Evolutionary conservation across 2,329 filamentous ascomycete species (phyloP).

Genomic region (Ilyonectria mors-panacis): DNA sequence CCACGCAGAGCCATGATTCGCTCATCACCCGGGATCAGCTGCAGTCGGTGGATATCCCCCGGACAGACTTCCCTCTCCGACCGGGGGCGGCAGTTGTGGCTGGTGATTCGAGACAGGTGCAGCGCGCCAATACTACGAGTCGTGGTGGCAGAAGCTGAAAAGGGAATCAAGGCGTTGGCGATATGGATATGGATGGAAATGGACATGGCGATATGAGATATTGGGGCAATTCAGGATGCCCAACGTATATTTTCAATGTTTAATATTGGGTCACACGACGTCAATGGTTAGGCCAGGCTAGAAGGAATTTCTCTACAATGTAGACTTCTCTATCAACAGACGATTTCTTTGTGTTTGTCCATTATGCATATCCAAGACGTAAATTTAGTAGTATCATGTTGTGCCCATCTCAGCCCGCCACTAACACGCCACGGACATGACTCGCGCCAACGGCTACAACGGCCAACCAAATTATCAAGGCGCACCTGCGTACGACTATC

Average conservation of each 20-base stretch:
- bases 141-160: neutral
- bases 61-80: slow-evolving; percentile 21
- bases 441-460: neutral
- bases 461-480: neutral
- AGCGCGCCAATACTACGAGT: slow-evolving; percentile 23
- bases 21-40: slow-evolving; percentile 44
- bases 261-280: slow-evolving; percentile 8
- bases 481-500: neutral
- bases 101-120: slow-evolving; percentile 35
- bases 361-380: too few relatives aligned
- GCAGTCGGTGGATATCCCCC: slow-evolving; percentile 34
- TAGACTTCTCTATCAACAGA: neutral
- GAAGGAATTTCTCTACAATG: neutral
- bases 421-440: neutral
- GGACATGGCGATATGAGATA: slow-evolving; percentile 2
- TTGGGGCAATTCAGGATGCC: neutral
- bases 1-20: slow-evolving; percentile 49
- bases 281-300: neutral
- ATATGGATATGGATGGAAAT: slow-evolving; percentile 3
- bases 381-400: neutral
- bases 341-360: neutral
- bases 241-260: slow-evolving; percentile 1
- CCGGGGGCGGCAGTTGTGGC: slow-evolving; percentile 38
- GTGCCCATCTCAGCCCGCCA: neutral
- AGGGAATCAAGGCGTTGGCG: neutral